Conservation (phyloP, 768 basidiomycete species). For the Amanita brunnescens region DNA sequence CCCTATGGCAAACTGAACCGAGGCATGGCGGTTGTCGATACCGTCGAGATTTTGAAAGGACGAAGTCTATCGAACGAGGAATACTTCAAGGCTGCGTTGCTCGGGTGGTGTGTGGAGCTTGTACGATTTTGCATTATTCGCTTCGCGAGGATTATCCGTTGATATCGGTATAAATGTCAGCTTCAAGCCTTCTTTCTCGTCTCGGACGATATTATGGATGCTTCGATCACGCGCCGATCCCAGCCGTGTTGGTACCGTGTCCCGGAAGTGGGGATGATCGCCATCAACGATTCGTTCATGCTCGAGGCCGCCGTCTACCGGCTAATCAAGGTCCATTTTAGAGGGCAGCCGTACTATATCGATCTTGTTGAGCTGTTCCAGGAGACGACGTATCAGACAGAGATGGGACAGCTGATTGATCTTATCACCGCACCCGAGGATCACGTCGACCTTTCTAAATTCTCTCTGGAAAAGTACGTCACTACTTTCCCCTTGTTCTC, state of each 20-base stretch:
- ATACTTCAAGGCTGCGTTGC: conserved; percentile 78
- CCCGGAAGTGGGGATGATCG: conserved; percentile 75
- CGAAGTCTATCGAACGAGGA: conserved; percentile 68
- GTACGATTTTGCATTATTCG: conserved; percentile 38
- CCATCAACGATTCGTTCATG: conserved; percentile 97
- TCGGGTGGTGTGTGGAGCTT: conserved; percentile 95
- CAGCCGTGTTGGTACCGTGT: too few relatives aligned
- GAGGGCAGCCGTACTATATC: conserved; percentile 71
- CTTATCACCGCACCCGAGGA: conserved; percentile 94
- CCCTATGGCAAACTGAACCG: conserved; percentile 95
- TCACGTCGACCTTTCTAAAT: conserved; percentile 75
- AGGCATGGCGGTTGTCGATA: conserved; percentile 93
- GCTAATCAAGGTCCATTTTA: conserved; percentile 83
- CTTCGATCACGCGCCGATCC: conserved; percentile 88
- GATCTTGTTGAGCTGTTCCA: conserved; percentile 89
- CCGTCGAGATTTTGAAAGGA: conserved; percentile 80
- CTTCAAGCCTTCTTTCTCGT: conserved; percentile 98
- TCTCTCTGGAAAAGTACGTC: conserved; percentile 74
- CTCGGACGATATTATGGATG: conserved; percentile 96
- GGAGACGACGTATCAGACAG: conserved; percentile 86
- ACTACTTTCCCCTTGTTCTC: not conserved
- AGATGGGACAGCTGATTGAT: conserved; percentile 94
- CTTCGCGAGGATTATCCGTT: not conserved
- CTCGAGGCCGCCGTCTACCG: conserved; percentile 90
- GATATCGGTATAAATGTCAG: conserved; percentile 23